phyloP scores from a whole-genome alignment of 306 rosid species.

The Casuarina cunninghamiana region DNA sequence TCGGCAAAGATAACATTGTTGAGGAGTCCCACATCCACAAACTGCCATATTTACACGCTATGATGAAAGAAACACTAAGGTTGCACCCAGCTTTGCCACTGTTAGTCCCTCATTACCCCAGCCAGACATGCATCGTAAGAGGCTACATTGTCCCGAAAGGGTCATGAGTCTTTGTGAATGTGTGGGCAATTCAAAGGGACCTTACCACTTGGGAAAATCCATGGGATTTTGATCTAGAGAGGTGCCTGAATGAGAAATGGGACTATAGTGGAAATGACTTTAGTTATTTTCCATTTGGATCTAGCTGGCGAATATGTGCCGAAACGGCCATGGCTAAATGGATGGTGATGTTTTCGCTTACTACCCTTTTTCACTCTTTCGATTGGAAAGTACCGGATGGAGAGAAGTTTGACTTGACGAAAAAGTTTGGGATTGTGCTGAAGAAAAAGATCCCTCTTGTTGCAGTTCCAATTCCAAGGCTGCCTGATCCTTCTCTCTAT shows the following conservation, averaged over 20 bases:
- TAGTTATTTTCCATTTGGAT: constrained; percentile 45
- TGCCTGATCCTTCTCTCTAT: too few relatives aligned
- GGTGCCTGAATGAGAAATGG: too few relatives aligned
- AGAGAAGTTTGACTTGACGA: constrained; percentile 8
- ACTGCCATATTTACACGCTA: constrained; percentile 25
- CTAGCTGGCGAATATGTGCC: constrained; percentile 38
- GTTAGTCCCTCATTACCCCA: constrained; percentile 21
- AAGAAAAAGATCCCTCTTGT: constrained; percentile 26
- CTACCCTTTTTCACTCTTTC: constrained; percentile 36
- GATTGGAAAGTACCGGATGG: constrained; percentile 28
- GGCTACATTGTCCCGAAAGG: constrained; percentile 32
- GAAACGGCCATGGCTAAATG: constrained; percentile 30
- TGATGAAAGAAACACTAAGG: constrained; percentile 34
- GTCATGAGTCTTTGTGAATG: constrained; percentile 13
- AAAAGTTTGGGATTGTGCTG: constrained; percentile 26
- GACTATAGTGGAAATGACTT: too few relatives aligned
- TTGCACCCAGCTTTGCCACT: constrained; percentile 29
- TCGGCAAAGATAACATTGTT: constrained; percentile 23
- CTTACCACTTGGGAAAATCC: constrained; percentile 30
- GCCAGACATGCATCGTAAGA: constrained; percentile 23
- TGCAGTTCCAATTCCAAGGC: constrained; percentile 23
- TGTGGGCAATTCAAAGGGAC: constrained; percentile 35
- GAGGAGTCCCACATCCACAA: constrained; percentile 40
- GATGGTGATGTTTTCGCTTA: neutral
- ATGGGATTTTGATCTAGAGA: constrained; percentile 21